Percentiles rank a stretch among this genome's conserved stretches.
Evolutionary conservation across 306 rosid species (phyloP).

Genomic region (Gynostemma pentaphyllum): DNA sequence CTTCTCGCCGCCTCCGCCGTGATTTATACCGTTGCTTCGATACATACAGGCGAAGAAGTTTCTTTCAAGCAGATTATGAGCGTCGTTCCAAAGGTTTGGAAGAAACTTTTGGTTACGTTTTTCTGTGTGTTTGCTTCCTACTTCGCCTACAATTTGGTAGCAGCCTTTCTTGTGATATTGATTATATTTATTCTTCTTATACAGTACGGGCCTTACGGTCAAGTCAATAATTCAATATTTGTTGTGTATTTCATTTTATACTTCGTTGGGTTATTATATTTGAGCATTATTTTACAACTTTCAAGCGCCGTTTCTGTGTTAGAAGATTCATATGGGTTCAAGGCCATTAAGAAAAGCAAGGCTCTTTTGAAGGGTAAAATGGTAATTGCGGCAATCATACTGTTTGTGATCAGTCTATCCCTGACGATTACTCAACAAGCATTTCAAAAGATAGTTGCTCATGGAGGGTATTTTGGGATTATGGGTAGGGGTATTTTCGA

Average conservation of each 20-base stretch:
- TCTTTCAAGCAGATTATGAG: slow-evolving; percentile 8
- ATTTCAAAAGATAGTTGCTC: background rate
- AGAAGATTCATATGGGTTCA: slow-evolving; percentile 45
- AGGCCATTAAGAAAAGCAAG: slow-evolving; percentile 57
- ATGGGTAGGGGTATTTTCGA: slow-evolving; percentile 13
- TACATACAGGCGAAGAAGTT: slow-evolving; percentile 11
- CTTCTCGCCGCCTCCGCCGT: slow-evolving; percentile 23
- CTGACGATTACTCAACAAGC: background rate
- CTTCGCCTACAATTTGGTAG: slow-evolving; percentile 14
- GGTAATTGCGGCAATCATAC: slow-evolving; percentile 16
- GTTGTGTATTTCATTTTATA: slow-evolving; percentile 3
- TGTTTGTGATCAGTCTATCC: background rate
- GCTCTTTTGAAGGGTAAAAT: slow-evolving; percentile 47
- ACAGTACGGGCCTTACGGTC: background rate
- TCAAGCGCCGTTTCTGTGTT: slow-evolving; percentile 53
- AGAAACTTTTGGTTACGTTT: slow-evolving; percentile 19
- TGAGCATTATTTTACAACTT: slow-evolving; percentile 44
- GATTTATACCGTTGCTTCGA: slow-evolving; percentile 16
- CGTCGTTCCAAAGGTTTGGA: slow-evolving; percentile 14
- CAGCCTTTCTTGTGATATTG: slow-evolving; percentile 38
- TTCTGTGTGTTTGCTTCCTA: slow-evolving; percentile 8
- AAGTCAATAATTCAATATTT: background rate
- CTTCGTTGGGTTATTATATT: slow-evolving; percentile 30
- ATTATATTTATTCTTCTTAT: slow-evolving; percentile 32
- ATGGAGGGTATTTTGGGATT: background rate